These are phyloP conservation scores for Cicer bijugum DNA, from an alignment of 306 rosid species.

Conservation along the genomic window DNA sequence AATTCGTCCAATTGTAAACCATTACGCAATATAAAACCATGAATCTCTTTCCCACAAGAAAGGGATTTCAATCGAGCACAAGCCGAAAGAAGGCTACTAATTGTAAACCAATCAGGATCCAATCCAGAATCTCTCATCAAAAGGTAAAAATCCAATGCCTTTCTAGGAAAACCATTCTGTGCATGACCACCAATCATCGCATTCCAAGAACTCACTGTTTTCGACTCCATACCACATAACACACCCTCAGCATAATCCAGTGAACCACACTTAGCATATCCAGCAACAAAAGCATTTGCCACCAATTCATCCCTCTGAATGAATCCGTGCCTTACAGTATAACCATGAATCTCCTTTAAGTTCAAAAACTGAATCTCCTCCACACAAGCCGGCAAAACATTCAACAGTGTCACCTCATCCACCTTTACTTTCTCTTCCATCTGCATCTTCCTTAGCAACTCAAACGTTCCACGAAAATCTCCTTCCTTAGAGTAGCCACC, in stretches of 20 bases:
- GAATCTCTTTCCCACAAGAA: conserved; percentile 64
- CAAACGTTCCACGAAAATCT: conserved; percentile 53
- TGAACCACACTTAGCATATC: conserved; percentile 72
- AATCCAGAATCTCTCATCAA: conserved; percentile 63
- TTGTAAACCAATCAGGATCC: conserved; percentile 62
- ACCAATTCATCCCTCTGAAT: conserved; percentile 59
- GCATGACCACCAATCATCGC: conserved; percentile 71
- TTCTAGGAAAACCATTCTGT: conserved; percentile 73
- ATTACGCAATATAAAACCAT: conserved; percentile 67
- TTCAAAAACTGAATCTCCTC: conserved; percentile 52
- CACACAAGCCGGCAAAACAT: conserved; percentile 72
- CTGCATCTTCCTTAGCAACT: conserved; percentile 65
- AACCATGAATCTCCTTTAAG: conserved; percentile 78
- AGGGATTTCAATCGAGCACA: conserved; percentile 62
- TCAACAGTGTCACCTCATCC: conserved; percentile 70
- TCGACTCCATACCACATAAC: conserved; percentile 55
- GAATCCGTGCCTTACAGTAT: conserved; percentile 59
- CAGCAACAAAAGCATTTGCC: conserved; percentile 71
- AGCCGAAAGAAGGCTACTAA: conserved; percentile 71
- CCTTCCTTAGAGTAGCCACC: conserved; percentile 70
- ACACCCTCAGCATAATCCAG: conserved; percentile 61
- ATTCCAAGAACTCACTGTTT: conserved; percentile 80
- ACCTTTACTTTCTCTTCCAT: conserved; percentile 54
- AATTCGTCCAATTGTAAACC: conserved; percentile 68
- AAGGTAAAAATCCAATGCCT: conserved; percentile 67